Evolutionary conservation across 2,329 filamentous ascomycete species (phyloP), one percentile per base, ranked within the genome.

Genomic region (Aspergillus bombycis): DNA sequence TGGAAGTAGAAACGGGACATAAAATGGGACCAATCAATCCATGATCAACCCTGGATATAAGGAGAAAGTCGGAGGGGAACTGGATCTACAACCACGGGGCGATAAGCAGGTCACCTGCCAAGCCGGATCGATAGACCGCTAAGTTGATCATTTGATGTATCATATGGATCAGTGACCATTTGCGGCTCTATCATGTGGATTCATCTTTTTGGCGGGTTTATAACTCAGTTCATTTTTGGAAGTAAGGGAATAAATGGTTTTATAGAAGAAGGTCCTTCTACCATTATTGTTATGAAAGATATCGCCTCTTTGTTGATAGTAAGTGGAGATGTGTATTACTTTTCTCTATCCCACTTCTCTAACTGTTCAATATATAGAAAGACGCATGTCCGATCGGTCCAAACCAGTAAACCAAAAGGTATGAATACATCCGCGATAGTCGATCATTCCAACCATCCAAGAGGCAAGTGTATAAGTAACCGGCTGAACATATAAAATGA

Each of bases 261-360:
- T 16, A 16, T 36, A 16, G 7, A 14, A 36, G 14, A n/a, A 19
- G 8, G 16, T 4, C 38, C 38, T 41, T 3, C 9, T n/a, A 41
- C 19, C 16, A 16, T 41, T 41, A 41, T n/a, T 41, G 38, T 7
- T n/a, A 41, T 41, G 6, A 19, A 16, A n/a, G 12, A 28, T 58
- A 48, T 34, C 26, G n/a, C 21, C 41, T 30, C 28, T 34, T 32
- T 41, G 45, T 36, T 28, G 16, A 57, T 43, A 38, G 34, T 34
- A 56, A 62, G 55, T 60, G 52, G 67, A 68, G 65, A 62, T 60
- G 63, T 58, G 56, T 62, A 60, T 64, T 57, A 62, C 59, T 64
- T 64, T 61, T 65, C 56, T 63, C 67, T 67, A 68, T 67, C 60
- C 53, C 58, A 53, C 19, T 59, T 48, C 9, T 59, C 48, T 60